Conservation (phyloP, 306 rosid genomes). For the Cucumis sativus region Cucumber_9930_V3 NC_026660.2:26438501-26439000, state of each 20-base stretch:
- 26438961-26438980: neutral
- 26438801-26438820: neutral
- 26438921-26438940: neutral
- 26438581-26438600: neutral
- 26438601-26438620: neutral
- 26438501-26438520: neutral
- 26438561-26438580: neutral
- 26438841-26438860: neutral
- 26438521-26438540: neutral
- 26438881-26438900: neutral
- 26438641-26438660: neutral
- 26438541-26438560: neutral
- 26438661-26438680: neutral
- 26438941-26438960: neutral
- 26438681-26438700: neutral
- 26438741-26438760: neutral
- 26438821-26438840: neutral
- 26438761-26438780: neutral
- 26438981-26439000: neutral
- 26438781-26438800: too few relatives aligned
- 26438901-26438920: neutral
- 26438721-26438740: neutral
- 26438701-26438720: neutral
- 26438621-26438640: slow-evolving; percentile 3
- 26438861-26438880: neutral